phyloP scores from a whole-genome alignment of 1,284 basidiomycete genomes.

The Trametes sp. region DNA sequence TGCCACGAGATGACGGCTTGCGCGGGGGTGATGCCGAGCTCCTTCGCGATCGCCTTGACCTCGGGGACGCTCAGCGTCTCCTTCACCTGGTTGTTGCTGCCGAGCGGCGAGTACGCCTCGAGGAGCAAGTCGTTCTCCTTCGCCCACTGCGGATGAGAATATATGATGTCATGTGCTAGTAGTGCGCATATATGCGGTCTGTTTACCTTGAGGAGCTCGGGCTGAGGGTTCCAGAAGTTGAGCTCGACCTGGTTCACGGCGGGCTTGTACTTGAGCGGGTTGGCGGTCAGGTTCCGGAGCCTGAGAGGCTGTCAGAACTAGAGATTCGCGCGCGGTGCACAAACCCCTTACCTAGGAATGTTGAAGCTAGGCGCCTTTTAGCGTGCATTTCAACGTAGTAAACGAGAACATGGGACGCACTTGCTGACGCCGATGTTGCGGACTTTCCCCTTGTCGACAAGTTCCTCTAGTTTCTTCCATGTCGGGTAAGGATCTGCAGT shows the following conservation, averaged over 20 bases:
- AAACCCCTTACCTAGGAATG: slow-evolving; percentile 47
- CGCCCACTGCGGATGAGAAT: slow-evolving; percentile 54
- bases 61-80: slow-evolving; percentile 62
- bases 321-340: neutral
- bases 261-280: slow-evolving; percentile 76
- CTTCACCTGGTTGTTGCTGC: slow-evolving; percentile 66
- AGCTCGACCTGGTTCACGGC: slow-evolving; percentile 88
- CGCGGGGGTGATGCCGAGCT: slow-evolving; percentile 78
- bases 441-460: slow-evolving; percentile 81
- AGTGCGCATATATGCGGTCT: neutral
- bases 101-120: slow-evolving; percentile 84
- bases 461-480: slow-evolving; percentile 85
- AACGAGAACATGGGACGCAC: no score
- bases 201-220: slow-evolving; percentile 75
- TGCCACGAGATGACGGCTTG: slow-evolving; percentile 85
- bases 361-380: slow-evolving; percentile 56
- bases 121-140: slow-evolving; percentile 71
- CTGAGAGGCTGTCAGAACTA: slow-evolving; percentile 37
- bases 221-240: slow-evolving; percentile 84
- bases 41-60: slow-evolving; percentile 55
- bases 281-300: slow-evolving; percentile 69
- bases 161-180: neutral
- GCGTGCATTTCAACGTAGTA: neutral
- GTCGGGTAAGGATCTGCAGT: slow-evolving; percentile 81
- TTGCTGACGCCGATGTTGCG: slow-evolving; percentile 88